Base-by-base conservation (phyloP, 2,329 filamentous ascomycete species). In the Lasiodiplodia theobromae region DNA sequence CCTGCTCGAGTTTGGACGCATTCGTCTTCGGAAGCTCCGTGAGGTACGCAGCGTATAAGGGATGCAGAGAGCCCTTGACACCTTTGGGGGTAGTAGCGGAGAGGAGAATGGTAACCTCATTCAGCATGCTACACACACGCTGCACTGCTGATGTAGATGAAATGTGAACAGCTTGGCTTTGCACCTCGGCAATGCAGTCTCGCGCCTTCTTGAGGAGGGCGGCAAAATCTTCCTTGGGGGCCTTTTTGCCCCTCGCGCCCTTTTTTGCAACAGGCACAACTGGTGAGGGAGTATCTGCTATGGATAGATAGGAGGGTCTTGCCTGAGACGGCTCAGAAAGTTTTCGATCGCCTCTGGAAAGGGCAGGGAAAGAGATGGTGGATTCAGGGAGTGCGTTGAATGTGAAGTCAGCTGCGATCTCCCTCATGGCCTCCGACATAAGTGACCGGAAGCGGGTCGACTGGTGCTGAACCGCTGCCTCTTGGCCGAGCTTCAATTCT, bases 371-470 rank as follows among this genome's bases (percentile, higher is more conserved):
- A 0, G 94, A 96, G 31, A 97, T 89, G 0, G 94, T 97, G 0
- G 96, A 97, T 74, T 99, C 96, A 56, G 95, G 92, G 18, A 98
- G 86, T 11, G 95, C 92, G 21, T 93, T 96, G 78, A 95, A 96
- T 3, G 96, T 91, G 2, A 94, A 90, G 78, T 97, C 92, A 4
- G 87, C 86, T 14, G 89, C 86, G 83, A 97, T 92, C 74, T 91
- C 86, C 57, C 91, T 88, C 73, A 91, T 84, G 70, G 90, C 91
- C 77, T 91, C 86, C 18, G 88, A 85, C 69, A 93, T 83, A 53
- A 92, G 86, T 56, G 91, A 88, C 66, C 88, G 88, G 23, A 91
- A 92, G 68, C 87, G 88, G 12, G 88, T 85, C 67, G 92, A 84
- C 49, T 75, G 74, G 56, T 89, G 86, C 68, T 88, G 80, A 49